These are phyloP conservation scores for Blastobotrys capitulatus DNA, from an alignment of 1,139 yeast genomes.

Conservation along the genomic window DNA sequence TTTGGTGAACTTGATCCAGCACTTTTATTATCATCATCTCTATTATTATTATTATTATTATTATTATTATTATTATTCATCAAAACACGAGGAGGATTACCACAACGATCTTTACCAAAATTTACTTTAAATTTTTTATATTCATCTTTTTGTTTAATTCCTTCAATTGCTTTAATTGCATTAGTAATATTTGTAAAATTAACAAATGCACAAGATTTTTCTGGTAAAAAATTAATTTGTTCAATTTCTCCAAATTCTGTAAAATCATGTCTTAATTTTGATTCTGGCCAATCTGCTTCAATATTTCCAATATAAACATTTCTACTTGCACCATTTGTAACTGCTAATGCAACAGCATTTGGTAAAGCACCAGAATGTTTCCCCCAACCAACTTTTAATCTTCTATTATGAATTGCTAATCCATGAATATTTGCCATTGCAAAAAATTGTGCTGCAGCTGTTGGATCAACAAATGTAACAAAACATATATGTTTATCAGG, in stretches of 20 bases:
- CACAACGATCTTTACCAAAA: slow-evolving; percentile 94
- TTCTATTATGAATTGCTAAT: slow-evolving; percentile 69
- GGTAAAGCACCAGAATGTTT: slow-evolving; percentile 87
- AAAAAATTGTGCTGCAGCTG: slow-evolving; percentile 90
- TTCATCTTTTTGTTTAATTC: slow-evolving; percentile 46
- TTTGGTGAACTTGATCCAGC: background rate
- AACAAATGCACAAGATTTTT: slow-evolving; percentile 86
- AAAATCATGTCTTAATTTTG: slow-evolving; percentile 65
- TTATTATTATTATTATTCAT: slow-evolving; percentile 10
- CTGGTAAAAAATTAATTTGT: slow-evolving; percentile 79
- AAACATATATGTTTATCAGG: slow-evolving; percentile 85
- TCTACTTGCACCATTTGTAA: slow-evolving; percentile 91
- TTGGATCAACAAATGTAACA: slow-evolving; percentile 84
- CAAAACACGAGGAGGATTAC: slow-evolving; percentile 53
- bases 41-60: slow-evolving; percentile 3
- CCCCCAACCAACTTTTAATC: slow-evolving; percentile 94
- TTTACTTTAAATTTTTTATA: slow-evolving; percentile 59
- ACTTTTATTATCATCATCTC: background rate
- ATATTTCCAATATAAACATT: slow-evolving; percentile 82
- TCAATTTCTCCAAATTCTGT: slow-evolving; percentile 86
- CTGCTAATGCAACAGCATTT: slow-evolving; percentile 75
- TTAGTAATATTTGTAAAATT: slow-evolving; percentile 83
- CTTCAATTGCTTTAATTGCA: slow-evolving; percentile 79
- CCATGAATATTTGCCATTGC: slow-evolving; percentile 85
- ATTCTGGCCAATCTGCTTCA: slow-evolving; percentile 50